Evolutionary conservation across 495 filamentous ascomycete species (phyloP).

Genomic region (Umbilicaria muhlenbergii): DNA sequence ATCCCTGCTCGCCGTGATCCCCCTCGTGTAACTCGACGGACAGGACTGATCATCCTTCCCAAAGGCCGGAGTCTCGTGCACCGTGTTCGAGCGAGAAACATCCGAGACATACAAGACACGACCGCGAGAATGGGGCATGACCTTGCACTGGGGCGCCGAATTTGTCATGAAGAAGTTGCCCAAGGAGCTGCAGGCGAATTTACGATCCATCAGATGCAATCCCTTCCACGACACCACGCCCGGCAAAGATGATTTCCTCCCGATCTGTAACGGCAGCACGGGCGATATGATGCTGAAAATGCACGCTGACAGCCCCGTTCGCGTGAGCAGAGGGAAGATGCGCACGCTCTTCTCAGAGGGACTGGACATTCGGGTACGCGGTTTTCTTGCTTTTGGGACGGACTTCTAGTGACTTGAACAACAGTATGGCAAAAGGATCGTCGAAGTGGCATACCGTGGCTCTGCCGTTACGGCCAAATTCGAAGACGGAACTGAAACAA

Average conservation of each 20-base stretch:
- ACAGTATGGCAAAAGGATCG: conserved; percentile 8
- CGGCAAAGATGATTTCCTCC: conserved; percentile 12
- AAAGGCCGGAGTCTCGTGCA: conserved; percentile 27
- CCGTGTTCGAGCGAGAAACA: conserved; percentile 25
- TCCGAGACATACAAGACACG: conserved; percentile 16
- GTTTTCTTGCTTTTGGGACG: background rate
- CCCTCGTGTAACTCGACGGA: background rate
- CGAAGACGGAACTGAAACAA: conserved; percentile 3
- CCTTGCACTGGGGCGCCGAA: conserved; percentile 28
- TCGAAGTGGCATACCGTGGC: conserved; percentile 1
- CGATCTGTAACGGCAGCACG: conserved; percentile 24
- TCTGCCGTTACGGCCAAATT: conserved; percentile 4
- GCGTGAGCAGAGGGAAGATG: conserved; percentile 23
- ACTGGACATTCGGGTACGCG: conserved; percentile 19
- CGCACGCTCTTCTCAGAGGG: conserved; percentile 16
- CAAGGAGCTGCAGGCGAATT: conserved; percentile 17
- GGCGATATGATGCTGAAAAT: conserved; percentile 20
- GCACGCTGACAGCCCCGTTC: conserved; percentile 17
- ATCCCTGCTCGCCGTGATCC: too few species aligned
- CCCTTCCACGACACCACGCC: background rate
- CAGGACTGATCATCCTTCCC: background rate
- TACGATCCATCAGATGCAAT: conserved; percentile 14
- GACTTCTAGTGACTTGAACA: background rate
- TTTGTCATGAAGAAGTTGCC: conserved; percentile 19
- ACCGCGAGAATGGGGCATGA: conserved; percentile 32